Percentiles rank a stretch among this genome's conserved stretches.
Evolutionary conservation across 257 asterid genomes (phyloP).

Genomic region (Nicotiana benthamiana): DNA sequence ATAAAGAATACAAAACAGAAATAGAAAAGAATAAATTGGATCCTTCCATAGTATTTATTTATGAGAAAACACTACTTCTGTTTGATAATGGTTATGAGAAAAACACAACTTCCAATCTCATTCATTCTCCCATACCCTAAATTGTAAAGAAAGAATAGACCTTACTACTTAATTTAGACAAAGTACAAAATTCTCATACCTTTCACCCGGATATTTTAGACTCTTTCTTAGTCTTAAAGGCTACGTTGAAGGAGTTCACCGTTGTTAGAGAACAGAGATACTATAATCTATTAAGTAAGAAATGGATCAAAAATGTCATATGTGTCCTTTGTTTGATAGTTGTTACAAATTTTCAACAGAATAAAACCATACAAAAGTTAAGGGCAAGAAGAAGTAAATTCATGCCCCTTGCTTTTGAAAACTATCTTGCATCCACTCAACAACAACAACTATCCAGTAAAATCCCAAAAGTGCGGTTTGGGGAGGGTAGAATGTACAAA

Average conservation of each 20-base stretch:
- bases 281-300: not conserved
- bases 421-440: not conserved
- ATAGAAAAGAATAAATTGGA: not conserved
- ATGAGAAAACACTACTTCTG: not conserved
- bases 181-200: not conserved
- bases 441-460: too few relatives aligned
- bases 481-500: not conserved
- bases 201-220: not conserved
- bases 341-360: not conserved
- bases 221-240: not conserved
- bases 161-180: not conserved
- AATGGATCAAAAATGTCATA: not conserved
- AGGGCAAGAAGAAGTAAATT: not conserved
- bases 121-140: not conserved
- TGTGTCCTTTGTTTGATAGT: not conserved
- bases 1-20: not conserved
- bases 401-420: not conserved
- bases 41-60: not conserved
- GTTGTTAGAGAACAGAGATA: not conserved
- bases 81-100: too few relatives aligned
- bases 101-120: not conserved
- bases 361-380: not conserved
- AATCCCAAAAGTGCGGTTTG: too few relatives aligned
- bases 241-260: not conserved
- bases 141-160: not conserved